These are phyloP conservation scores for Solidago caesia DNA, from an alignment of 129 eudicot species.

Conservation along the genomic window DNA sequence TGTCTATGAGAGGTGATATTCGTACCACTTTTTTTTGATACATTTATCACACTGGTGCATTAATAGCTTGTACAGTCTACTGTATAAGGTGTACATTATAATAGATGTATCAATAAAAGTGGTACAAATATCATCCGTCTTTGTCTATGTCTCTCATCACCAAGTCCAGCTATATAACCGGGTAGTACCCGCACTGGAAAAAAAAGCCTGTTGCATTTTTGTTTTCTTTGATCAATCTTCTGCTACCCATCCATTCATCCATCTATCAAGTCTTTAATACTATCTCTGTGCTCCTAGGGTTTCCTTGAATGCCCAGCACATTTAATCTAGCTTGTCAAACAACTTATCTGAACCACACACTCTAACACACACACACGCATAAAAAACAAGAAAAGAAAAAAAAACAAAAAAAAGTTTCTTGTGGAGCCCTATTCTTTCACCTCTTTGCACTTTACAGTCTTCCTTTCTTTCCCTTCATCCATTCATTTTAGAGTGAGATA, in stretches of 20 bases:
- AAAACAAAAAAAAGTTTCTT: slow-evolving; percentile 13
- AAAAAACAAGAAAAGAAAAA: not conserved
- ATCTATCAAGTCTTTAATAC: not conserved
- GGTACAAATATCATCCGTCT: not conserved
- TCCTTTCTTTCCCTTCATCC: slow-evolving; percentile 23
- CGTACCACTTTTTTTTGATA: too few relatives aligned
- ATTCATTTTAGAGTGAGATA: slow-evolving; percentile 17
- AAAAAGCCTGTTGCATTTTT: slow-evolving; percentile 39
- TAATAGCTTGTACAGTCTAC: too few relatives aligned
- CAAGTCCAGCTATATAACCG: slow-evolving; percentile 43
- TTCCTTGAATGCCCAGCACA: not conserved
- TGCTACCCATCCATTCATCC: slow-evolving; percentile 13
- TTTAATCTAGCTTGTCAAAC: slow-evolving; percentile 13
- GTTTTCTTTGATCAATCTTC: slow-evolving; percentile 34
- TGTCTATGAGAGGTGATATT: too few relatives aligned
- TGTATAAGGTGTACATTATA: too few relatives aligned
- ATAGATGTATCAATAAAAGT: too few relatives aligned
- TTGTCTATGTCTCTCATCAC: slow-evolving; percentile 18
- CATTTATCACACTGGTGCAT: too few relatives aligned
- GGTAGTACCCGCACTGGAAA: slow-evolving; percentile 34
- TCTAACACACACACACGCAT: not conserved
- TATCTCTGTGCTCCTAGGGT: slow-evolving; percentile 25
- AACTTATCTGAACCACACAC: slow-evolving; percentile 11
- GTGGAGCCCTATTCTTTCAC: slow-evolving; percentile 39
- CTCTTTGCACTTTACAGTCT: slow-evolving; percentile 29